Evolutionary conservation across 768 basidiomycete species (phyloP), one percentile per base, ranked within the genome.

Genomic region (Podaxis sp.): DNA sequence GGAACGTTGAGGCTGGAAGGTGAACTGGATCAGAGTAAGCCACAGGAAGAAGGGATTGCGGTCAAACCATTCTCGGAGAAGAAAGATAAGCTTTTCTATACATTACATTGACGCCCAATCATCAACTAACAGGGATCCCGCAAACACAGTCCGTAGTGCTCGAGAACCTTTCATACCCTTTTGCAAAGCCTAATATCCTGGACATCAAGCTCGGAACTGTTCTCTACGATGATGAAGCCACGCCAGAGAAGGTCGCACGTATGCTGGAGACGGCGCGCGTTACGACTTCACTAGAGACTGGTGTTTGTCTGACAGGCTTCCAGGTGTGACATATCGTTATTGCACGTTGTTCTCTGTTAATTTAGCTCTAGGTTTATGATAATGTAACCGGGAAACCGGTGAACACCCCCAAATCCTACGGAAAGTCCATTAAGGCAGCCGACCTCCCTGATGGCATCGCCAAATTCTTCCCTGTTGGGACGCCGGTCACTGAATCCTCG

Each of bases 191-290:
- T 5, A 94, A 91, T 66, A 83, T 97, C 61, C 79, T 98, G 29
- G 96, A 99, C 72, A 81, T 94, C 71, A 99, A 98, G 74, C 89
- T 98, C 15, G 97, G 97, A 1, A 96, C 90, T 0, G 79, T 90
- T 1, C 81, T 98, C n/a, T 92, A 91, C 65, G 94, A 92, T 55
- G 83, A 88, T 22, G 70, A 71, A 11, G 82, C 90, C 4, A 72
- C 82, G 0, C 79, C 83, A 2, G 92, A 91, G 61, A 99, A 99
- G 76, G 80, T 83, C 63, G 81, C 76, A 43, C 85, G 91, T 25
- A 95, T 96, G 95, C 77, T 82, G 60, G 80, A 84, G 67, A 79
- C 81, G 1, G 94, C 94, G 0, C 78, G 75, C 29, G 74, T 81
- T 9, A 88, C 92, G 0, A 98, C 96, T 1, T 89, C 85, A 9